Conservation (phyloP, 805 yeast species). For the Brettanomyces sp. region DNA sequence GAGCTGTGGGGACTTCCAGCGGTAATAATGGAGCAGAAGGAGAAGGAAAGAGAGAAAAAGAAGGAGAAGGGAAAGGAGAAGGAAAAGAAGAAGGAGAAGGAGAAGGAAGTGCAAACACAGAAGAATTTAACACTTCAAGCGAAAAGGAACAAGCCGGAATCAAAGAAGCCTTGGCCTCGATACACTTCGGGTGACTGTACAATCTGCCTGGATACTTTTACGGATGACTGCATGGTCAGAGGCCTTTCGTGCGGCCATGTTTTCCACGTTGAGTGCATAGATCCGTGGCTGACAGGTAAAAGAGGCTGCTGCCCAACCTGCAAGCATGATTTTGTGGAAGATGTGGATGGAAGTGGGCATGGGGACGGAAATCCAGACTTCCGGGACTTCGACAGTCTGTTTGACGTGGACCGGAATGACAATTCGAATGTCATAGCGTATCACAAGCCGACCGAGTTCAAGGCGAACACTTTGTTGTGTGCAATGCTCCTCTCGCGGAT, state of each 20-base stretch:
- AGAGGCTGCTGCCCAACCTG: conserved; percentile 82
- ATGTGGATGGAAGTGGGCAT: conserved; percentile 6
- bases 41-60: not conserved
- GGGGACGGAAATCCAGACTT: conserved; percentile 8
- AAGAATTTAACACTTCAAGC: too few relatives aligned
- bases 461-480: conserved; percentile 8
- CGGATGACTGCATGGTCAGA: conserved; percentile 54
- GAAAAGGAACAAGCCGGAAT: too few relatives aligned
- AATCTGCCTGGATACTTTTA: conserved; percentile 62
- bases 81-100: conserved; percentile 30
- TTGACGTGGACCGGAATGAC: conserved; percentile 2
- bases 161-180: conserved; percentile 6
- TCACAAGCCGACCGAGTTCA: conserved; percentile 2
- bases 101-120: not conserved
- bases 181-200: conserved; percentile 71
- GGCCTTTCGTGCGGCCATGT: conserved; percentile 78
- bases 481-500: conserved; percentile 7
- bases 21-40: not conserved
- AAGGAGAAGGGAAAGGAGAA: not conserved
- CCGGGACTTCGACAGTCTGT: conserved; percentile 17
- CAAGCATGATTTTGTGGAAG: conserved; percentile 41
- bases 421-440: not conserved
- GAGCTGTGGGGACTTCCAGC: not conserved
- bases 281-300: conserved; percentile 70
- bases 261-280: conserved; percentile 70